Percentiles rank a stretch among this genome's conserved stretches.
Evolutionary conservation across 306 rosid genomes (phyloP).

Genomic region (Oxytropis ochrocephala): DNA sequence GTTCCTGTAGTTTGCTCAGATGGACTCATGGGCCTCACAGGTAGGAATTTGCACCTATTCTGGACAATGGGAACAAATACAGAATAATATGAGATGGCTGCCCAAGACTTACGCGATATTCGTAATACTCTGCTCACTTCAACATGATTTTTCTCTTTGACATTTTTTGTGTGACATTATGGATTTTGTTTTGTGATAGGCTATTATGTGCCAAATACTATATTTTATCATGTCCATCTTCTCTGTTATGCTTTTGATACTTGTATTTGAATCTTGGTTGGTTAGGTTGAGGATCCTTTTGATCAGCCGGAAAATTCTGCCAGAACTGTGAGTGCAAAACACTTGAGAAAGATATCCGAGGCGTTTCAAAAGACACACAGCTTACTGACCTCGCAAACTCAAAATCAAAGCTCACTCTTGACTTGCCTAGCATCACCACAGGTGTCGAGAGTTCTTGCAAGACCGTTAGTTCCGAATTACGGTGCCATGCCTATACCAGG

Average conservation of each 20-base stretch:
- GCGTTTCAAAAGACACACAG: constrained; percentile 32
- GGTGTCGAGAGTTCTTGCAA: constrained; percentile 6
- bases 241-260: constrained; percentile 21
- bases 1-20: constrained; percentile 56
- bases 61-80: constrained; percentile 59
- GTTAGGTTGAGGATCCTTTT: constrained; percentile 90
- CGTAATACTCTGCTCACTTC: constrained; percentile 42
- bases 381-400: constrained; percentile 28
- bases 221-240: neutral
- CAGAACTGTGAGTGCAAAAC: constrained; percentile 44
- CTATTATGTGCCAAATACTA: neutral
- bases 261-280: constrained; percentile 20
- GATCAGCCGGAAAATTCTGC: constrained; percentile 73
- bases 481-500: neutral
- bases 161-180: neutral
- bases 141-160: neutral
- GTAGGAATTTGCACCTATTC: constrained; percentile 56
- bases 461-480: neutral
- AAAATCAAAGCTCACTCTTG: constrained; percentile 32
- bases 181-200: neutral
- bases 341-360: constrained; percentile 48
- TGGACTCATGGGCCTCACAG: constrained; percentile 38
- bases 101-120: constrained; percentile 65
- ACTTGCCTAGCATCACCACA: constrained; percentile 37
- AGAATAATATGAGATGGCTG: constrained; percentile 65